Evolutionary conservation across 108 stramenopile species (phyloP).

Genomic region (Cylindrotheca closterium): DNA sequence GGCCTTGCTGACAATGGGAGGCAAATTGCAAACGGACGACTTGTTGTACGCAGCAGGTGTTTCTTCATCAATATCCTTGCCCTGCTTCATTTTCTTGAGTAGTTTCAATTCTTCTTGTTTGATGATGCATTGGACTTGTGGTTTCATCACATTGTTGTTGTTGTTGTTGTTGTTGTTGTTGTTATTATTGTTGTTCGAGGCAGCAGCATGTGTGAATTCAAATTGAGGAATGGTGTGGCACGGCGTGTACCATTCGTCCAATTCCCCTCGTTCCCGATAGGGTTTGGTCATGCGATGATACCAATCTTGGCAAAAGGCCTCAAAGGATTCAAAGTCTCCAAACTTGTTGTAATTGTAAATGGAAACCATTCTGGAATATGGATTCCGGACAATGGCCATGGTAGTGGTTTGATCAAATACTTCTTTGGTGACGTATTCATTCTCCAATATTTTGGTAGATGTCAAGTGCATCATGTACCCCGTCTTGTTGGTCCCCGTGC

Average conservation of each 20-base stretch:
- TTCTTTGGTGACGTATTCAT: slow-evolving; percentile 49
- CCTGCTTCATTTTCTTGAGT: slow-evolving; percentile 36
- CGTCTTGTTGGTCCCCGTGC: slow-evolving; percentile 50
- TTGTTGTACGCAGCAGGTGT: slow-evolving; percentile 8
- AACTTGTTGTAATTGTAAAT: slow-evolving; percentile 68
- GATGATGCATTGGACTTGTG: slow-evolving; percentile 50
- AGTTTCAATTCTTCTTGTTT: slow-evolving; percentile 64
- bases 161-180: no score
- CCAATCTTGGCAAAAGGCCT: slow-evolving; percentile 47
- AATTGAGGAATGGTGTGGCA: slow-evolving; percentile 59
- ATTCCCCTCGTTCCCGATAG: slow-evolving; percentile 51
- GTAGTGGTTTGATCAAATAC: slow-evolving; percentile 42
- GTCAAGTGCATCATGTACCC: slow-evolving; percentile 72
- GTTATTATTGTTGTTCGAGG: no score
- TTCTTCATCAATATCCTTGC: not conserved
- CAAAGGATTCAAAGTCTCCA: slow-evolving; percentile 46
- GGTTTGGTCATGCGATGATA: slow-evolving; percentile 34
- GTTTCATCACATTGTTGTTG: slow-evolving; percentile 31
- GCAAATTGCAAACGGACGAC: slow-evolving; percentile 18
- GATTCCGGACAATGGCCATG: slow-evolving; percentile 66
- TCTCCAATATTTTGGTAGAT: slow-evolving; percentile 45
- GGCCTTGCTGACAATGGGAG: slow-evolving; percentile 39
- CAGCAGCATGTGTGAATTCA: slow-evolving; percentile 58
- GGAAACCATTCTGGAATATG: slow-evolving; percentile 62
- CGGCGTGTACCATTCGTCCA: slow-evolving; percentile 65